phyloP scores from a whole-genome alignment of 2,329 filamentous ascomycete genomes.

The Penicillium sclerotiorum region DNA sequence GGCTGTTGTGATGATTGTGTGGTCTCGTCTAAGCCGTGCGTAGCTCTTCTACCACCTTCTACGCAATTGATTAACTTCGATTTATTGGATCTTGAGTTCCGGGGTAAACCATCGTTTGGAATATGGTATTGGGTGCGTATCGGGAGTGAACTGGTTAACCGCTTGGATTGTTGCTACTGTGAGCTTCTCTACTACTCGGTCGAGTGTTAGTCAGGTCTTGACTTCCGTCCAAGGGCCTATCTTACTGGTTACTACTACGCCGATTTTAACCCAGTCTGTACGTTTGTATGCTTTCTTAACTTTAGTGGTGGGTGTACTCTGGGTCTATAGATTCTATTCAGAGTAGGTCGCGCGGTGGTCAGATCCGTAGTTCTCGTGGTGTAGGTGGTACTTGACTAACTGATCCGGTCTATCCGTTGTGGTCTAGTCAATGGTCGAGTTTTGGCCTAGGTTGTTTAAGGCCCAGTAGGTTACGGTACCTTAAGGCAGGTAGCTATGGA shows the following conservation, averaged over 20 bases:
- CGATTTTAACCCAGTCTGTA: conserved; percentile 11
- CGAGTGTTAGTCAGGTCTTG: conserved; percentile 4
- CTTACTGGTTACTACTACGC: not conserved
- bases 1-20: conserved; percentile 7
- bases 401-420: conserved; percentile 13
- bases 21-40: not conserved
- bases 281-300: conserved; percentile 12
- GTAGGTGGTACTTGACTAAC: conserved; percentile 24
- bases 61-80: conserved; percentile 21
- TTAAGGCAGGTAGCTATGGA: conserved; percentile 12
- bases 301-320: conserved; percentile 2
- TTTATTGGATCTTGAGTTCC: conserved; percentile 25
- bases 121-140: conserved; percentile 12
- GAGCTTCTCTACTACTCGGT: conserved; percentile 1
- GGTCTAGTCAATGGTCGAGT: conserved; percentile 18
- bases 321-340: conserved; percentile 15
- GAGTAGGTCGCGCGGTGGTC: conserved; percentile 24
- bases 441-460: conserved; percentile 11
- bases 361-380: conserved; percentile 27
- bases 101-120: conserved; percentile 29
- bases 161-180: not conserved
- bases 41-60: conserved; percentile 23
- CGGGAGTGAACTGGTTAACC: not conserved
- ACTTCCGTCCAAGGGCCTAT: not conserved
- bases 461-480: conserved; percentile 11